Conservation (phyloP, 257 asterid genomes). For the Solanum chaucha region DNA sequence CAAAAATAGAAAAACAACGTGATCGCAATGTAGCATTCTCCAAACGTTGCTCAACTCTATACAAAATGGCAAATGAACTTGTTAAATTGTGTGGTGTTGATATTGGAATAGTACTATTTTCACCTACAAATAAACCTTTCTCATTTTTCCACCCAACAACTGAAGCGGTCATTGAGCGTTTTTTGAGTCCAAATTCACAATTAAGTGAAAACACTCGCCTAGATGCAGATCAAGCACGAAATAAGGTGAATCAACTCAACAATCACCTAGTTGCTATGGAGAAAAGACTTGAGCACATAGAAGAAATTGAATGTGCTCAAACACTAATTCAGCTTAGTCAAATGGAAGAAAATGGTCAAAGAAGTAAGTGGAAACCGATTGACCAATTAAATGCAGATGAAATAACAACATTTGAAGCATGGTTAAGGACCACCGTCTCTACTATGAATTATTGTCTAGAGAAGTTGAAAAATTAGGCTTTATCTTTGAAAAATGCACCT, state of each 20-base stretch:
- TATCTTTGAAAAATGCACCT: neutral
- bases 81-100: slow-evolving; percentile 15
- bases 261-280: neutral
- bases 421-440: neutral
- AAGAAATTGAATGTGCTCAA: neutral
- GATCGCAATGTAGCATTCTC: slow-evolving; percentile 20
- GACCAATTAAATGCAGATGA: neutral
- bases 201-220: neutral
- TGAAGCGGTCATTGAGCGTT: neutral
- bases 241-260: neutral
- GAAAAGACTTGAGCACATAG: neutral
- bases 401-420: neutral
- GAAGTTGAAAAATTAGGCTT: neutral
- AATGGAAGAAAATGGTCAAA: neutral
- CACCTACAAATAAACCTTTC: slow-evolving; percentile 27
- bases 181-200: neutral
- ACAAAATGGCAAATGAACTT: slow-evolving; percentile 23
- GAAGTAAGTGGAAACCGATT: neutral
- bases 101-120: slow-evolving; percentile 15
- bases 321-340: neutral
- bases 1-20: slow-evolving; percentile 3
- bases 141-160: slow-evolving; percentile 32
- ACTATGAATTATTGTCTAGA: neutral
- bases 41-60: slow-evolving; percentile 14
- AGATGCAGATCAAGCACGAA: neutral